Percentiles rank a stretch among this genome's conserved stretches.
Evolutionary conservation across 768 basidiomycete species (phyloP).

Genomic region (Pleurotus cornucopiae): DNA sequence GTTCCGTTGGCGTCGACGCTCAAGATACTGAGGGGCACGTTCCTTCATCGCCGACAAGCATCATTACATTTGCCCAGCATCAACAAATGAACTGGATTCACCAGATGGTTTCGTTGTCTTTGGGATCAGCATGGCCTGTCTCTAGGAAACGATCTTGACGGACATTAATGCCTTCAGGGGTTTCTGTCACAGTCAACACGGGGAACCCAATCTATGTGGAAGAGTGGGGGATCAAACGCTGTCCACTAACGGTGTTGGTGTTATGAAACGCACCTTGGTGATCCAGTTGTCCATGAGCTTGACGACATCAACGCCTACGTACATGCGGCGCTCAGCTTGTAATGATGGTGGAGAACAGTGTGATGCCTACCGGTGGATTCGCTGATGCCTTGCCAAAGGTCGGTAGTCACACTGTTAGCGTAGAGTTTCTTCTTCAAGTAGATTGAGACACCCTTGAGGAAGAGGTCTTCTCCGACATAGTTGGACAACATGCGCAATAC

Average conservation of each 20-base stretch:
- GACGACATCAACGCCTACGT: slow-evolving; percentile 59
- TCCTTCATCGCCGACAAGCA: slow-evolving; percentile 38
- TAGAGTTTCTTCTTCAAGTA: slow-evolving; percentile 90
- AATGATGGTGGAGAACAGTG: background rate
- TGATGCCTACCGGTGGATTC: slow-evolving; percentile 52
- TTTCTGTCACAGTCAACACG: slow-evolving; percentile 82
- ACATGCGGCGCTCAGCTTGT: no score
- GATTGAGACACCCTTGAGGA: slow-evolving; percentile 83
- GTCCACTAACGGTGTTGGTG: no score
- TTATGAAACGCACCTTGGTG: slow-evolving; percentile 49
- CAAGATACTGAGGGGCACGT: slow-evolving; percentile 73
- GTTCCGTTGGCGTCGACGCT: slow-evolving; percentile 57
- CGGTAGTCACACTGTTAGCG: slow-evolving; percentile 77
- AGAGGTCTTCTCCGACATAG: slow-evolving; percentile 84
- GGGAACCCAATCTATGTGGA: slow-evolving; percentile 68
- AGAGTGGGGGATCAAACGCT: no score
- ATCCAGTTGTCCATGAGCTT: slow-evolving; percentile 92
- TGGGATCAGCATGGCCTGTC: slow-evolving; percentile 69
- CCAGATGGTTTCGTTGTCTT: slow-evolving; percentile 91
- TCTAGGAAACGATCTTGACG: slow-evolving; percentile 92
- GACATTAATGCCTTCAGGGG: slow-evolving; percentile 63
- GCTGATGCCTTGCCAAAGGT: slow-evolving; percentile 85
- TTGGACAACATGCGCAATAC: slow-evolving; percentile 93
- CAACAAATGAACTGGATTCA: slow-evolving; percentile 19
- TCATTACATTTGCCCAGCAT: slow-evolving; percentile 1